Conservation (phyloP, 2,329 filamentous ascomycete genomes). For the Trichoderma brevicompactum region DNA sequence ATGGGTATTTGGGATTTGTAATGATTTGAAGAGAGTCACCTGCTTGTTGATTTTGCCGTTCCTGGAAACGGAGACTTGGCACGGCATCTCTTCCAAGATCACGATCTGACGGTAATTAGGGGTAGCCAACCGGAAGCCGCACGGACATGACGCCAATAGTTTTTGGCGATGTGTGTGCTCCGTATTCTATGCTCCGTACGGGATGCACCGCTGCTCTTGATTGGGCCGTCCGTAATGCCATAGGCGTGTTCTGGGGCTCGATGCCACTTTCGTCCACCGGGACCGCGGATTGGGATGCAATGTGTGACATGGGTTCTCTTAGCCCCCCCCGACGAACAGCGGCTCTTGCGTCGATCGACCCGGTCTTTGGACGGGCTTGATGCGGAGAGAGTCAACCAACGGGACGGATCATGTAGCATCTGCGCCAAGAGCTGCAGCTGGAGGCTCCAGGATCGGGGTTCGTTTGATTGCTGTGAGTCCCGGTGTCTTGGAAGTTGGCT, state of each 20-base stretch:
- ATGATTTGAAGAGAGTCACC: background rate
- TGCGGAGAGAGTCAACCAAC: background rate
- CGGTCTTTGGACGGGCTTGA: background rate
- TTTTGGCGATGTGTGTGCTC: background rate
- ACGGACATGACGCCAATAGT: background rate
- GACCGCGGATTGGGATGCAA: background rate
- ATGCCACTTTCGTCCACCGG: background rate
- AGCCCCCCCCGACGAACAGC: constrained; percentile 3
- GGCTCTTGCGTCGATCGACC: constrained; percentile 16
- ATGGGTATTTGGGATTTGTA: background rate
- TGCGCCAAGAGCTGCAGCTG: background rate
- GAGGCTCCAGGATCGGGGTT: background rate
- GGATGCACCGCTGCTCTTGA: background rate
- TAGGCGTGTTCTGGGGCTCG: background rate
- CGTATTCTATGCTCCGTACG: background rate
- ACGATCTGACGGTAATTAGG: background rate
- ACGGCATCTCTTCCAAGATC: background rate
- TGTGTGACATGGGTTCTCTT: constrained; percentile 7
- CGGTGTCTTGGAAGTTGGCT: constrained; percentile 3
- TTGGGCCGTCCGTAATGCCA: background rate
- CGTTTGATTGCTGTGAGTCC: constrained; percentile 13
- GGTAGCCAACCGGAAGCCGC: background rate
- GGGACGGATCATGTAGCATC: background rate
- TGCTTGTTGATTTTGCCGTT: background rate
- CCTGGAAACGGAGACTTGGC: background rate